Evolutionary conservation across 805 yeast species (phyloP).

Genomic region (Kodamaea kaohsiungensis): DNA sequence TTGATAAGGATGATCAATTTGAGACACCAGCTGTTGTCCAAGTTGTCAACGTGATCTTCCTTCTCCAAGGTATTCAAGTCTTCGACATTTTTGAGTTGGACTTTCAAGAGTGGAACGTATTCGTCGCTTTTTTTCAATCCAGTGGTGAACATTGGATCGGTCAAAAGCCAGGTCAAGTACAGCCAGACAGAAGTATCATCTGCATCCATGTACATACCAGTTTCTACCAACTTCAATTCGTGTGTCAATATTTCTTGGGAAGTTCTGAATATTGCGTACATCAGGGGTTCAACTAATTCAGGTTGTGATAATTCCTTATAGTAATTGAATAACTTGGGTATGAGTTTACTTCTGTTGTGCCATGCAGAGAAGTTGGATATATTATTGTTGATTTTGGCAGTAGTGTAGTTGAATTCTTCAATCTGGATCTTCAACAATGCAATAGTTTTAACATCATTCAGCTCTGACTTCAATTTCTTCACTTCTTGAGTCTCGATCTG

Average conservation of each 20-base stretch:
- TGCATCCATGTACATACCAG: constrained; percentile 90
- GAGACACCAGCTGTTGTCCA: constrained; percentile 75
- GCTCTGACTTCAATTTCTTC: neutral
- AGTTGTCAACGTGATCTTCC: constrained; percentile 53
- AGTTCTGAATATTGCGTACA: constrained; percentile 24
- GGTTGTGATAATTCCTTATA: constrained; percentile 3
- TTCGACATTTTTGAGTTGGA: constrained; percentile 49
- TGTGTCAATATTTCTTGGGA: constrained; percentile 41
- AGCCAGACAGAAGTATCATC: constrained; percentile 94
- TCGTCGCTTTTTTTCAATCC: constrained; percentile 19
- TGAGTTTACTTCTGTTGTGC: constrained; percentile 81
- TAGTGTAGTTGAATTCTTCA: constrained; percentile 74
- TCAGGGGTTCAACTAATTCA: constrained; percentile 5
- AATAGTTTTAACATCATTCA: constrained; percentile 14
- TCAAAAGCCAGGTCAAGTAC: constrained; percentile 77
- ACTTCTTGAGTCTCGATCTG: constrained; percentile 29
- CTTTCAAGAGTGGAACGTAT: constrained; percentile 39
- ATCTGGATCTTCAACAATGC: constrained; percentile 30
- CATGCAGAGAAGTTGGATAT: constrained; percentile 95
- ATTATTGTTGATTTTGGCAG: constrained; percentile 73
- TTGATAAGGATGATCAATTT: constrained; percentile 56
- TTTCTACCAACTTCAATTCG: constrained; percentile 70
- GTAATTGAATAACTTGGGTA: constrained; percentile 50
- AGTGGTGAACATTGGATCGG: constrained; percentile 41
- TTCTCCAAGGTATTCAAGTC: constrained; percentile 74